phyloP scores from a whole-genome alignment of 495 filamentous ascomycete species.

The Aspergillus cristatus region DNA sequence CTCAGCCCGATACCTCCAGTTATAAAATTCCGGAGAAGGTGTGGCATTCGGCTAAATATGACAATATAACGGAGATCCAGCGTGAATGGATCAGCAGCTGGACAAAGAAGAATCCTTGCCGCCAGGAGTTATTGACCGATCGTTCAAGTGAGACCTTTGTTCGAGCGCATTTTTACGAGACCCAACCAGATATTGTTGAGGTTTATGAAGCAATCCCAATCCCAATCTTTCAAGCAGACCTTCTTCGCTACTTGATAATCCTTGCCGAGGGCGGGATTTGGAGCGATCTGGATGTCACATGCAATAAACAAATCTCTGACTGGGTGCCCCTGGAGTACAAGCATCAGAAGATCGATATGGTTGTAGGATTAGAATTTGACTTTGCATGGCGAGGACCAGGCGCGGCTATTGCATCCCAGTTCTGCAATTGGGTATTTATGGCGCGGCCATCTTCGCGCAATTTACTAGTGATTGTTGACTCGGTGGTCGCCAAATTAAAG shows the following conservation, averaged over 20 bases:
- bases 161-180: constrained; percentile 16
- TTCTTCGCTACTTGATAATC: constrained; percentile 32
- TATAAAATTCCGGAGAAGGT: too few relatives aligned
- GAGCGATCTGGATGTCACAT: constrained; percentile 33
- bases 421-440: constrained; percentile 35
- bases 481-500: too few relatives aligned
- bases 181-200: constrained; percentile 15
- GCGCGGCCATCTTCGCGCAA: too few relatives aligned
- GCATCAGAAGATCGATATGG: constrained; percentile 20
- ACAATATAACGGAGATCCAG: too few relatives aligned
- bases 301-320: constrained; percentile 21
- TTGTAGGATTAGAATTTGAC: constrained; percentile 39
- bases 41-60: too few relatives aligned
- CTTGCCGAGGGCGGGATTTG: constrained; percentile 35
- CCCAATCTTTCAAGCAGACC: constrained; percentile 30
- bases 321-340: constrained; percentile 28
- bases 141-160: constrained; percentile 18
- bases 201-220: constrained; percentile 20
- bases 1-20: too few relatives aligned
- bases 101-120: constrained; percentile 15
- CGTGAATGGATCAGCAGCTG: constrained; percentile 22
- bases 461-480: too few relatives aligned
- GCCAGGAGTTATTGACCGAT: constrained; percentile 29
- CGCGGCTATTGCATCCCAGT: constrained; percentile 25
- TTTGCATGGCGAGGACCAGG: constrained; percentile 21